Conservation (phyloP, 208 protist species). For the Jaenimonas drosophilae region DNA sequence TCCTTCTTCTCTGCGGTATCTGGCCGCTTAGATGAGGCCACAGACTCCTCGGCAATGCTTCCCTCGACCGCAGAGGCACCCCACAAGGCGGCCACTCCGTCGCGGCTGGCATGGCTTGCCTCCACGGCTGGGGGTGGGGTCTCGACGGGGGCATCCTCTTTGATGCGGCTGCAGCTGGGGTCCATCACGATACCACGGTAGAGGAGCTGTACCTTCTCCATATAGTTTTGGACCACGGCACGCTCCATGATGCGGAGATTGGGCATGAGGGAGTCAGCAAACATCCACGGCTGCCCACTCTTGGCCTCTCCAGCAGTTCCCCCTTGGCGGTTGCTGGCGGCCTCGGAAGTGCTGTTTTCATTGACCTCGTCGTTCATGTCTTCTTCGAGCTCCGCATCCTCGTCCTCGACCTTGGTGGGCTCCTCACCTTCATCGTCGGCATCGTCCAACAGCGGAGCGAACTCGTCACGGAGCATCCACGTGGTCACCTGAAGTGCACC, state of each 20-base stretch:
- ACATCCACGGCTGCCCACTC: constrained; percentile 50
- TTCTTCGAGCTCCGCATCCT: constrained; percentile 29
- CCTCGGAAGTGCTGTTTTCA: constrained; percentile 21
- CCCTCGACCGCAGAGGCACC: background rate
- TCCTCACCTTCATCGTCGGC: constrained; percentile 40
- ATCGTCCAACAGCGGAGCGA: constrained; percentile 24
- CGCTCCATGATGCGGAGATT: constrained; percentile 86
- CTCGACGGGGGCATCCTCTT: background rate
- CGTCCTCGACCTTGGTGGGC: constrained; percentile 24
- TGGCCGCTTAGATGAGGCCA: background rate
- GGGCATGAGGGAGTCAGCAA: constrained; percentile 65
- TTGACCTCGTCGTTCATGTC: constrained; percentile 11
- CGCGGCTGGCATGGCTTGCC: constrained; percentile 1
- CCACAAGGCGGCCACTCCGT: background rate
- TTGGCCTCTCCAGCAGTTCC: background rate
- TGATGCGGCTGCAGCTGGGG: constrained; percentile 6
- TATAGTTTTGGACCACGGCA: constrained; percentile 85
- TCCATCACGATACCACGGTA: constrained; percentile 79
- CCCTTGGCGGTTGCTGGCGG: background rate
- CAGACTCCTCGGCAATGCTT: constrained; percentile 1
- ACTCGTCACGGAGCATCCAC: constrained; percentile 88
- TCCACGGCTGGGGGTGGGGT: background rate
- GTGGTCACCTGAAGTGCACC: constrained; percentile 66
- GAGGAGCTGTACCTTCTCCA: constrained; percentile 75
- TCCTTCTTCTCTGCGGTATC: constrained; percentile 1